Evolutionary conservation across 495 filamentous ascomycete genomes (phyloP), one percentile per base, ranked within the genome.

Genomic region (Thozetella sp.): DNA sequence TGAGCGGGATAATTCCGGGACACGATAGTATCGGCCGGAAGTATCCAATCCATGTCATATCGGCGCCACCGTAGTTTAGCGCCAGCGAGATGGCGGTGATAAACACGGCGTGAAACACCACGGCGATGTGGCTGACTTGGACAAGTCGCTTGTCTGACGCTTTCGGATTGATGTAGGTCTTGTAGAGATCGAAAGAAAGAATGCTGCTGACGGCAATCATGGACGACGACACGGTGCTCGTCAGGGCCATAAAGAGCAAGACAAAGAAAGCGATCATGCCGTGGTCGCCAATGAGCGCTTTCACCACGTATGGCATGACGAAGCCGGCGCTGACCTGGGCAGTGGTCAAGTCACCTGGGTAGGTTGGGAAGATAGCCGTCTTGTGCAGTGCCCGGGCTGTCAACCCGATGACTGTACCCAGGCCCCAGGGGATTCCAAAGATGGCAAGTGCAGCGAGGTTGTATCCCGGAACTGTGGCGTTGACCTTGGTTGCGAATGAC

Each of bases 201-300:
- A 96, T 93, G 15, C 85, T 89, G 22, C 87, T 91, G 24, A 96
- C 92, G 26, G 92, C 91, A 57, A 96, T 93, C 57, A 94, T 76
- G 69, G 92, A 88, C 0, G 91, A 88, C 19, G 90, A 93, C 59
- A 86, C 86, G 22, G 92, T 92, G 17, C 85, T 90, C 1, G 91
- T 96, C 25, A 95, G 89, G 15, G 92, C 92, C 91, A 95, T 93
- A 77, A 96, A 94, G 51, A 94, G 84, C 58, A 96, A 83, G 20
- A 96, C 75, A 9, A 92, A 83, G 2, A 89, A 89, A 34, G 87
- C 89, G 27, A 86, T 90, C 2, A 92, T 92, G 40, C 92, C 92
- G 22, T 89, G 90, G 61, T 87, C 88, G 17, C 92, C 92, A 48
- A 94, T 80, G 12, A 96, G 70, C 24, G 91, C 88, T 57, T 92